Evolutionary conservation across 768 basidiomycete species (phyloP).

Genomic region (Boletellus sp.): DNA sequence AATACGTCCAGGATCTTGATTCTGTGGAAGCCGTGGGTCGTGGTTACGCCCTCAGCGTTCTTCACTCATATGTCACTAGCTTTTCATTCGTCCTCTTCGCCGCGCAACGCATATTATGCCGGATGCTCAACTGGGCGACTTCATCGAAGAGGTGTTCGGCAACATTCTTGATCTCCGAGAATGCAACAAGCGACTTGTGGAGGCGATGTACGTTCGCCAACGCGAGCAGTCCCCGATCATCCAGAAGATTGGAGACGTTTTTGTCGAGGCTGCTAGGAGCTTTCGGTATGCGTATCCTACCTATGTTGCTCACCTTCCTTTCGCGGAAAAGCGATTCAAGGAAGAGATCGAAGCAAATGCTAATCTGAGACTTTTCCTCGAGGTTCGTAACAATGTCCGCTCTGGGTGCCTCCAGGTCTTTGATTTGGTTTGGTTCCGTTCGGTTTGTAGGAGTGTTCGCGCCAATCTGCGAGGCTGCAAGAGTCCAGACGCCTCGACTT

Average conservation of each 20-base stretch:
- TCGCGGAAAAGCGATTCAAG: slow-evolving; percentile 82
- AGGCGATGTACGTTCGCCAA: slow-evolving; percentile 83
- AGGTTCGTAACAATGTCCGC: slow-evolving; percentile 45
- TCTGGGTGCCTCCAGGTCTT: too few species aligned
- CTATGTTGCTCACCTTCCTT: slow-evolving; percentile 80
- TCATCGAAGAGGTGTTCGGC: slow-evolving; percentile 87
- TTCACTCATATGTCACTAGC: slow-evolving; percentile 29
- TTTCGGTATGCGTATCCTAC: slow-evolving; percentile 84
- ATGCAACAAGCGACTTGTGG: slow-evolving; percentile 77
- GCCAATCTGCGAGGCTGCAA: slow-evolving; percentile 51
- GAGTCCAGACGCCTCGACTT: slow-evolving; percentile 58
- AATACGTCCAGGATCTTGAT: slow-evolving; percentile 85
- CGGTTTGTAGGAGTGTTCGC: slow-evolving; percentile 19
- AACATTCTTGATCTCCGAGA: slow-evolving; percentile 87
- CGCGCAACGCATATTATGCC: slow-evolving; percentile 57
- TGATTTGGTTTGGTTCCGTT: slow-evolving; percentile 1
- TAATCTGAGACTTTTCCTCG: slow-evolving; percentile 79
- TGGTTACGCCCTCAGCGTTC: slow-evolving; percentile 27
- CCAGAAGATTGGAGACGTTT: slow-evolving; percentile 82
- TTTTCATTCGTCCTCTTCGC: slow-evolving; percentile 55
- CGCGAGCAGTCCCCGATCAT: slow-evolving; percentile 80
- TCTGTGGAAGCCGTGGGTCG: slow-evolving; percentile 64
- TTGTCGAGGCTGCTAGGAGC: slow-evolving; percentile 81
- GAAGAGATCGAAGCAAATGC: slow-evolving; percentile 81
- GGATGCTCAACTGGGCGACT: slow-evolving; percentile 61